Percentiles rank a stretch among this genome's conserved stretches.
phyloP scores from a whole-genome alignment of 2,329 filamentous ascomycete genomes.

The Ophidiomyces ophidiicola region DNA sequence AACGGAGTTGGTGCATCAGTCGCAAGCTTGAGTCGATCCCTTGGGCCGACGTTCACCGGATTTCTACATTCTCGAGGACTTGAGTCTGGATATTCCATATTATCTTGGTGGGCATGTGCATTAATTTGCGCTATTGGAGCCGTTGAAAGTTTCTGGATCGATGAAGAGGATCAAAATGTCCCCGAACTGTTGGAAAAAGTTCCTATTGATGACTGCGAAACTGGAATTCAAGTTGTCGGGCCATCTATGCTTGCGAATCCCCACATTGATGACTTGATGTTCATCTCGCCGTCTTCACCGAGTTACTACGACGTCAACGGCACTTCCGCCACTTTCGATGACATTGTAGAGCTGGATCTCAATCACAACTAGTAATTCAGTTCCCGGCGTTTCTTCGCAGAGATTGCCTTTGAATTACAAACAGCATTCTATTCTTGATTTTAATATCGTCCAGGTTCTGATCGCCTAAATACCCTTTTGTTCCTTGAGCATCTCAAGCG shows the following conservation, averaged over 20 bases:
- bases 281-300: neutral
- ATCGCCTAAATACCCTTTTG: too few relatives aligned
- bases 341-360: neutral
- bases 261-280: neutral
- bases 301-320: neutral
- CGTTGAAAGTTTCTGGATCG: slow-evolving; percentile 61
- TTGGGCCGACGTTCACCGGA: slow-evolving; percentile 80
- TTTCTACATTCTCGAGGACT: slow-evolving; percentile 72
- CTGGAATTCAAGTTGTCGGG: slow-evolving; percentile 3
- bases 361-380: neutral
- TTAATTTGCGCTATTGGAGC: slow-evolving; percentile 64
- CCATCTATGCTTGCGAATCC: neutral
- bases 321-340: neutral
- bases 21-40: slow-evolving; percentile 74
- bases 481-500: too few relatives aligned
- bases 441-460: too few relatives aligned
- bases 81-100: slow-evolving; percentile 66
- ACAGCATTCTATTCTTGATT: too few relatives aligned
- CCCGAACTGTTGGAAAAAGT: slow-evolving; percentile 4
- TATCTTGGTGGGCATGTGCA: slow-evolving; percentile 88
- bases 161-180: slow-evolving; percentile 41
- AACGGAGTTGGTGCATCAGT: slow-evolving; percentile 88
- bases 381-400: neutral
- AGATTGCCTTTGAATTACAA: too few relatives aligned
- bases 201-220: slow-evolving; percentile 7